These are phyloP conservation scores for Salvia miltiorrhiza DNA, from an alignment of 257 asterid genomes.

Conservation along the genomic window DNA sequence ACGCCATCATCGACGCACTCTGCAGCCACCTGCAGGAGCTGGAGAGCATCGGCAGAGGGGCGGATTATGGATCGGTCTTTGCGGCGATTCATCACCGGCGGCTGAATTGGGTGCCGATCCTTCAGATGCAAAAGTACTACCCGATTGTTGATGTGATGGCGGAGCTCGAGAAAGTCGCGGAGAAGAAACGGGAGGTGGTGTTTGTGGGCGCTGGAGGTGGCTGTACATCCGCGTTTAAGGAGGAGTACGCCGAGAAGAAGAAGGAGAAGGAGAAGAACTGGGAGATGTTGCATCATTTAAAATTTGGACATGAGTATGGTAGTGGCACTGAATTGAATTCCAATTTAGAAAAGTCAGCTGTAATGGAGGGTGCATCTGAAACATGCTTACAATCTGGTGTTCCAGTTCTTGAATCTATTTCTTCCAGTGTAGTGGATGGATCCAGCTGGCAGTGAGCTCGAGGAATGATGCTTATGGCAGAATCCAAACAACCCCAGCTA, in stretches of 20 bases:
- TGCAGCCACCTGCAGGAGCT: constrained; percentile 71
- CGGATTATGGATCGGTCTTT: constrained; percentile 61
- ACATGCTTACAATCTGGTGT: too few relatives aligned
- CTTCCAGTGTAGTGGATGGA: too few relatives aligned
- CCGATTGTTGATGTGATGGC: constrained; percentile 66
- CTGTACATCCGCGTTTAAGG: constrained; percentile 14
- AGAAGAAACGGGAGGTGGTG: constrained; percentile 31
- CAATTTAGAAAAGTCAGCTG: too few relatives aligned
- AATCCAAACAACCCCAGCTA: constrained; percentile 73
- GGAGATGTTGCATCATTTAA: too few relatives aligned
- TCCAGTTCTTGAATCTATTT: too few relatives aligned
- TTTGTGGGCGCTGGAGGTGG: neutral
- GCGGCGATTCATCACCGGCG: constrained; percentile 78
- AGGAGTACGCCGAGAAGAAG: constrained; percentile 29
- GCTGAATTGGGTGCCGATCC: constrained; percentile 89
- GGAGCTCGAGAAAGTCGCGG: constrained; percentile 70
- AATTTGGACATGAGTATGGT: too few relatives aligned
- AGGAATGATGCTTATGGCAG: too few relatives aligned
- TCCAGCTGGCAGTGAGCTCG: too few relatives aligned
- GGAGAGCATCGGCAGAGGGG: constrained; percentile 57
- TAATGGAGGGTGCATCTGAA: too few relatives aligned
- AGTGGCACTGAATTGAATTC: too few relatives aligned
- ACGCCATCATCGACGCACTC: constrained; percentile 86
- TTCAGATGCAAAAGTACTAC: constrained; percentile 88
- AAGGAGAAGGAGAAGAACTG: too few relatives aligned